Base-by-base conservation (phyloP, 2,329 filamentous ascomycete species). In the Grosmannia huntii region DNA sequence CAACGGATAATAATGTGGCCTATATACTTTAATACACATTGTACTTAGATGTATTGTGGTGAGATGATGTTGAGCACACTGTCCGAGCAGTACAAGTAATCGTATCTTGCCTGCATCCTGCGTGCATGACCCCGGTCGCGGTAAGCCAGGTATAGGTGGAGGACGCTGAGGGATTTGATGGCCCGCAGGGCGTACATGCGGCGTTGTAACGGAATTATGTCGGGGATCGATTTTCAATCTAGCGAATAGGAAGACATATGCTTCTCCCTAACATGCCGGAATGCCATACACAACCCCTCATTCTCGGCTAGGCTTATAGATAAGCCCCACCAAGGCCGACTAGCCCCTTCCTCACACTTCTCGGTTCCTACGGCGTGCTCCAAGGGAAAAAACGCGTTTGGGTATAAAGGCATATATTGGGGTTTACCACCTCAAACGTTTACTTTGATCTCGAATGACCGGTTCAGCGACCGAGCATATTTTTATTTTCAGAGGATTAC, bases 201-300 rank as follows among this genome's bases (percentile, higher is more conserved):
- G 41, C 41, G 28, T 21, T 27, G 28, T 31, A 57, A 53, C 56
- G 56, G 56, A 46, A 36, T 57, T 53, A 53, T 57, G 51, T 57
- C 56, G 56, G 56, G 27, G 53, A 49, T 25, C 49, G 5, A 25
- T 25, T 38, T 23, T 27, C 12, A 16, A 16, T 5, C n/a, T 31
- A n/a, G 50, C 49, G 27, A 31, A 52, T 50, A 12, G 48, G 44
- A 46, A n/a, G n/a, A n/a, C 16, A 23, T 46, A 3, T 21, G 44
- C n/a, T 10, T 23, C 44, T 46, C 44, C 16, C 21, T 49, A 16
- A 25, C 21, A 27, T 49, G 3, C 46, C 46, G 46, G 28, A 11
- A 52, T 28, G 28, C 16, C 28, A 27, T 33, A 5, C 10, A 11
- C 50, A 53, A 53, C 53, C 53, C 53, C 53, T 54, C 53, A 55